Evolutionary conservation across 257 asterid species (phyloP).

Genomic region (Solanum neorickii): DNA sequence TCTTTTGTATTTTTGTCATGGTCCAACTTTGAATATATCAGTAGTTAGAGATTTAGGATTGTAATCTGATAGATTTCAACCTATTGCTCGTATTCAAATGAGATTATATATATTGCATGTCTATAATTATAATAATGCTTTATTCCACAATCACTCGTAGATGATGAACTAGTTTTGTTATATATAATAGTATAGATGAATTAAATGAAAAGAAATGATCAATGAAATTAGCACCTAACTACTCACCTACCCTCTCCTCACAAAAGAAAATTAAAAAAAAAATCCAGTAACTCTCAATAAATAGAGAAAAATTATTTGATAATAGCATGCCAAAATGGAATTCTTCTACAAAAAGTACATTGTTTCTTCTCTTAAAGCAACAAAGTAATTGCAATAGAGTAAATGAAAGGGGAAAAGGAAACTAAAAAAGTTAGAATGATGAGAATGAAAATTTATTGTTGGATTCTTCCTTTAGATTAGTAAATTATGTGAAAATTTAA

Average conservation of each 20-base stretch:
- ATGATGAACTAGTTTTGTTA: neutral
- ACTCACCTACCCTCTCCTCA: neutral
- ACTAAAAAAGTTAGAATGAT: neutral
- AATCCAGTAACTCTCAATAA: neutral
- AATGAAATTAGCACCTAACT: neutral
- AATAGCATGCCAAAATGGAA: neutral
- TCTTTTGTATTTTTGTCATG: neutral
- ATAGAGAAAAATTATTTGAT: neutral
- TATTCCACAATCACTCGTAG: neutral
- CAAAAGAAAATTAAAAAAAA: neutral
- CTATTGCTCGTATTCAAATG: neutral
- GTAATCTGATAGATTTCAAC: neutral
- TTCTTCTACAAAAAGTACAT: neutral
- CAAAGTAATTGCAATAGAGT: neutral
- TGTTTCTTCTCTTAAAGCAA: neutral
- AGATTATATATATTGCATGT: neutral
- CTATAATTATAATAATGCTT: neutral
- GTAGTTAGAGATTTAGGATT: neutral
- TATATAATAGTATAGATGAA: neutral
- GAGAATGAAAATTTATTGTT: neutral
- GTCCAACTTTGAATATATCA: neutral
- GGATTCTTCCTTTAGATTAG: neutral
- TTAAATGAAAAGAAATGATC: neutral
- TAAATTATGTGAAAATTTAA: no score
- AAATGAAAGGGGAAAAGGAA: neutral